These are phyloP conservation scores for Eucalyptus erythrocorys DNA, from an alignment of 345 rosid genomes.

Conservation along the genomic window DNA sequence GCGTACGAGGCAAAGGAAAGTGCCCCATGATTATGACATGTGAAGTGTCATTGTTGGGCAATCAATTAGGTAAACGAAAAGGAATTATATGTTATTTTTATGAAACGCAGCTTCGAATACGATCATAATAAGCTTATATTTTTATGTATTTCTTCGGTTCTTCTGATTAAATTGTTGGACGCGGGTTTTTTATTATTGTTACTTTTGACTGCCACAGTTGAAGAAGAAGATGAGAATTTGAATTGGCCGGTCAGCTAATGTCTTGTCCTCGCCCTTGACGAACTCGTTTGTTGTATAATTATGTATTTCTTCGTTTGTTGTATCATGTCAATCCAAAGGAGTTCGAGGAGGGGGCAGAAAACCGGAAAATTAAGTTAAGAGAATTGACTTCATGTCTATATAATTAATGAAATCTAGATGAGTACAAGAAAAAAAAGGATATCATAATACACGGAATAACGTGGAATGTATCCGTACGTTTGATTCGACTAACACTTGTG, in stretches of 20 bases:
- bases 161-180: background rate
- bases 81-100: too few species aligned
- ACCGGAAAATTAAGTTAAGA: background rate
- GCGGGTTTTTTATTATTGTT: background rate
- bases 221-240: background rate
- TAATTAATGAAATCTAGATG: background rate
- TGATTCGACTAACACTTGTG: background rate
- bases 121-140: background rate
- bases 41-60: too few species aligned
- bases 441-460: background rate
- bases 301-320: background rate
- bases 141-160: background rate
- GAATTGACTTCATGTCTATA: background rate
- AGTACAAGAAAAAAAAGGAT: background rate
- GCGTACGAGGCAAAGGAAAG: too few species aligned
- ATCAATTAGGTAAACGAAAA: too few species aligned
- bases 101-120: too few species aligned
- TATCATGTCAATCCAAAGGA: background rate
- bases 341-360: background rate
- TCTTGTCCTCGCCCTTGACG: background rate
- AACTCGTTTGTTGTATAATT: background rate
- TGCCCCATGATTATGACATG: too few species aligned
- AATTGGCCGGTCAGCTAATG: background rate
- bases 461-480: background rate
- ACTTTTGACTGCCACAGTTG: background rate